These are phyloP conservation scores for Acanthamoeba triangularis DNA, from an alignment of 208 protist species.

Conservation along the genomic window DNA sequence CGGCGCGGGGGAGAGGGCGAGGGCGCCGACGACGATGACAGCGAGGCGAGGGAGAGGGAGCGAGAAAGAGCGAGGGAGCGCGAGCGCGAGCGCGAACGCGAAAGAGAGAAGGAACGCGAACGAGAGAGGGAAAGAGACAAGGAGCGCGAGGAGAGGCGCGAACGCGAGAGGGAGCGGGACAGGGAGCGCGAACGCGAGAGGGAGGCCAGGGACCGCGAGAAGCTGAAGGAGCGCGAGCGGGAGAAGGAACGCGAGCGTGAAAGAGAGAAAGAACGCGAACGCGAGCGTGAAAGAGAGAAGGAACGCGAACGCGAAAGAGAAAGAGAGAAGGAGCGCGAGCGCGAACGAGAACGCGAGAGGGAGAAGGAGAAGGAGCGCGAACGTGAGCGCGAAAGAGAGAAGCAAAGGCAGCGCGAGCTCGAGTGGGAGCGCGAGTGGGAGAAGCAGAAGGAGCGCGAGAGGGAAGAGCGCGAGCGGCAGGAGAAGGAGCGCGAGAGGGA, in stretches of 20 bases:
- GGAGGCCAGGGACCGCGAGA: background rate
- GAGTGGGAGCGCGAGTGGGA: background rate
- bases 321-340: background rate
- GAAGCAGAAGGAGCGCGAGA: background rate
- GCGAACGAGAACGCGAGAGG: background rate
- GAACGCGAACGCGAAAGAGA: slow-evolving; percentile 1
- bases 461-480: background rate
- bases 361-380: background rate
- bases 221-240: background rate
- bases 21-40: background rate
- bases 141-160: background rate
- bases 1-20: background rate
- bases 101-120: background rate
- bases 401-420: background rate
- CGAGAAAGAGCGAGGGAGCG: too few species aligned
- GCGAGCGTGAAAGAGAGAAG: background rate
- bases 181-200: background rate
- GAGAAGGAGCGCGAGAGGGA: background rate
- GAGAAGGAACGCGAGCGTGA: background rate
- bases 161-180: background rate
- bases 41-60: too few species aligned
- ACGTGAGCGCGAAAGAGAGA: background rate
- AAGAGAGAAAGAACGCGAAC: background rate
- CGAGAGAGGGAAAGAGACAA: slow-evolving; percentile 4
- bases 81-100: background rate